A percentile compares a stretch with the other conserved stretches of the same genome.
Evolutionary conservation across 805 yeast species (phyloP).

Genomic region (Barnettozyma sp.): DNA sequence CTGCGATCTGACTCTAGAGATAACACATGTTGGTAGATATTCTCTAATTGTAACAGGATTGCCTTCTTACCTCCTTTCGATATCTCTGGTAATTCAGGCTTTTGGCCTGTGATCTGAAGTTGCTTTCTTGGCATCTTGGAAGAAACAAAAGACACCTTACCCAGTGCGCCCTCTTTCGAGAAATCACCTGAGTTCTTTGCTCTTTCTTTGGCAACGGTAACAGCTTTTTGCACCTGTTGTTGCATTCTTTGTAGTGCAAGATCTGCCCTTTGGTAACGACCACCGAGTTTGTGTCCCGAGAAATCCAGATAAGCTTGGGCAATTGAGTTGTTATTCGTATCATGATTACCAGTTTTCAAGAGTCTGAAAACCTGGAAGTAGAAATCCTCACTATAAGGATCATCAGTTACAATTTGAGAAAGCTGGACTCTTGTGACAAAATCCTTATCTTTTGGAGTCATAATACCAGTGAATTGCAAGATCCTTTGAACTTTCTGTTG

Average conservation of each 20-base stretch:
- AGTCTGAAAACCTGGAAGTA: slow-evolving; percentile 88
- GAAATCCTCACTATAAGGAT: slow-evolving; percentile 95
- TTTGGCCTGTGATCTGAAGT: slow-evolving; percentile 54
- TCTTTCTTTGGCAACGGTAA: slow-evolving; percentile 87
- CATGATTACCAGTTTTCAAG: slow-evolving; percentile 44
- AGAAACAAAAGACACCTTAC: slow-evolving; percentile 71
- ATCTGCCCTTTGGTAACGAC: slow-evolving; percentile 76
- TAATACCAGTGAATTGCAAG: slow-evolving; percentile 80
- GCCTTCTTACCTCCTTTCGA: slow-evolving; percentile 37
- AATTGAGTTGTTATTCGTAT: slow-evolving; percentile 62
- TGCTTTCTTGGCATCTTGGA: slow-evolving; percentile 87
- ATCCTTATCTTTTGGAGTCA: slow-evolving; percentile 97
- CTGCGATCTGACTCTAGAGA: slow-evolving; percentile 72
- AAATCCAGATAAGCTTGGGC: slow-evolving; percentile 90
- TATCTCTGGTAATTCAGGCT: slow-evolving; percentile 33
- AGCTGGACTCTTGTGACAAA: slow-evolving; percentile 90
- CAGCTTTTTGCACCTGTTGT: slow-evolving; percentile 95
- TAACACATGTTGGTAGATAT: slow-evolving; percentile 68
- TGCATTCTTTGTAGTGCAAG: slow-evolving; percentile 95
- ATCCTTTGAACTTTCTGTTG: slow-evolving; percentile 71
- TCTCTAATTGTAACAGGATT: slow-evolving; percentile 65
- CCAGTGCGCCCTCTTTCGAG: slow-evolving; percentile 79
- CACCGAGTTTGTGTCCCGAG: slow-evolving; percentile 86
- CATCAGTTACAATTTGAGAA: slow-evolving; percentile 93
- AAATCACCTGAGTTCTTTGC: slow-evolving; percentile 53